A percentile compares a stretch with the other conserved stretches of the same genome.
These are phyloP conservation scores for Zangia roseola DNA, from an alignment of 768 basidiomycete genomes.

Conservation along the genomic window DNA sequence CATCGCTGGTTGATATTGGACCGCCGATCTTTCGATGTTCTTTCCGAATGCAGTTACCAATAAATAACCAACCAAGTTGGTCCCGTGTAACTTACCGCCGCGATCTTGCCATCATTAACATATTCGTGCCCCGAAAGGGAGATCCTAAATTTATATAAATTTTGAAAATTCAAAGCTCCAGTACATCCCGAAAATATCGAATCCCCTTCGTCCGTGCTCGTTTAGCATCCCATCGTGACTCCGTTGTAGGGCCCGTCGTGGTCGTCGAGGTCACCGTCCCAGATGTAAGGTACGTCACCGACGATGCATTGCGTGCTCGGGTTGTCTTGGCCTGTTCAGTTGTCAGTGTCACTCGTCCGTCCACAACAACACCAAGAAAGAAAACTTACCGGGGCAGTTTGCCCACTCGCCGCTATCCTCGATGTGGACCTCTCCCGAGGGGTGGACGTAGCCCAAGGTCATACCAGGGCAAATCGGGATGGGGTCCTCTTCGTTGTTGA, in stretches of 20 bases:
- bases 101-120: no score
- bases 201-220: no score
- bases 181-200: no score
- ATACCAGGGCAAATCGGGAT: slow-evolving; percentile 35
- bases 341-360: not conserved
- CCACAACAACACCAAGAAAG: not conserved
- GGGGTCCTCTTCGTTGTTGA: slow-evolving; percentile 50
- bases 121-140: no score
- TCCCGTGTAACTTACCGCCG: no score
- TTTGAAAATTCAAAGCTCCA: no score
- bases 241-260: slow-evolving; percentile 44
- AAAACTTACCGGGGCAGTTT: slow-evolving; percentile 45
- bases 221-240: slow-evolving; percentile 27
- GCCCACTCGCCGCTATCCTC: slow-evolving; percentile 49
- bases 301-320: slow-evolving; percentile 34
- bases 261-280: slow-evolving; percentile 39
- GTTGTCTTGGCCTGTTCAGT: slow-evolving; percentile 52
- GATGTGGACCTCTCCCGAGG: slow-evolving; percentile 44
- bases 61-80: no score
- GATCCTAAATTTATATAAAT: no score
- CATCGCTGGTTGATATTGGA: no score
- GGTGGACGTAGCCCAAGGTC: slow-evolving; percentile 41
- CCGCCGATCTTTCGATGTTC: no score
- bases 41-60: no score
- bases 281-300: slow-evolving; percentile 38